Evolutionary conservation across 1,139 yeast genomes (phyloP).

Genomic region (Pneumocystis oryctolagi): DNA sequence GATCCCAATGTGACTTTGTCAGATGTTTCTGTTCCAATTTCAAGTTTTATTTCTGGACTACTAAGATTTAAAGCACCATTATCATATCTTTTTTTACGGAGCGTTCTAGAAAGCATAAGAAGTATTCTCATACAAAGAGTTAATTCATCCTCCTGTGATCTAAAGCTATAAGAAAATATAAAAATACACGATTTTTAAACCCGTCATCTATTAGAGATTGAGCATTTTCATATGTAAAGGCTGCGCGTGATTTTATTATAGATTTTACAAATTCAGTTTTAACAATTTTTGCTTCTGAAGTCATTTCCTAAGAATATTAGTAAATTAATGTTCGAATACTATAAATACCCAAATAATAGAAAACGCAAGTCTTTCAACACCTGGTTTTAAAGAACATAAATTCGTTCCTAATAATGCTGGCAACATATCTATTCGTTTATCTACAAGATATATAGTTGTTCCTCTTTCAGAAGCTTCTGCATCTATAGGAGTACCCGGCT

Average conservation of each 20-base stretch:
- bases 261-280: constrained; percentile 72
- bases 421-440: constrained; percentile 96
- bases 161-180: background rate
- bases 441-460: constrained; percentile 94
- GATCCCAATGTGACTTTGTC: constrained; percentile 95
- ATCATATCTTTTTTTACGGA: constrained; percentile 72
- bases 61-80: constrained; percentile 96
- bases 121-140: constrained; percentile 81
- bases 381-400: constrained; percentile 84
- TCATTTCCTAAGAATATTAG: constrained; percentile 38
- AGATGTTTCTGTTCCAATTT: constrained; percentile 91
- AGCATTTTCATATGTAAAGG: constrained; percentile 88
- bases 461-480: constrained; percentile 95
- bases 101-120: constrained; percentile 57
- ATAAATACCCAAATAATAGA: constrained; percentile 60
- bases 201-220: constrained; percentile 78
- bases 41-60: constrained; percentile 94
- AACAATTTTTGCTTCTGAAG: constrained; percentile 74
- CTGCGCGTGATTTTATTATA: constrained; percentile 79
- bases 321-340: background rate
- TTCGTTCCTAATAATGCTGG: constrained; percentile 93
- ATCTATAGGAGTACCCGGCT: constrained; percentile 81
- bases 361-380: constrained; percentile 91
- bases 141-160: constrained; percentile 53
- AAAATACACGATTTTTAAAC: constrained; percentile 14